Evolutionary conservation across 176 grass and related monocot species (phyloP).

Genomic region (Rhynchospora breviuscula): DNA sequence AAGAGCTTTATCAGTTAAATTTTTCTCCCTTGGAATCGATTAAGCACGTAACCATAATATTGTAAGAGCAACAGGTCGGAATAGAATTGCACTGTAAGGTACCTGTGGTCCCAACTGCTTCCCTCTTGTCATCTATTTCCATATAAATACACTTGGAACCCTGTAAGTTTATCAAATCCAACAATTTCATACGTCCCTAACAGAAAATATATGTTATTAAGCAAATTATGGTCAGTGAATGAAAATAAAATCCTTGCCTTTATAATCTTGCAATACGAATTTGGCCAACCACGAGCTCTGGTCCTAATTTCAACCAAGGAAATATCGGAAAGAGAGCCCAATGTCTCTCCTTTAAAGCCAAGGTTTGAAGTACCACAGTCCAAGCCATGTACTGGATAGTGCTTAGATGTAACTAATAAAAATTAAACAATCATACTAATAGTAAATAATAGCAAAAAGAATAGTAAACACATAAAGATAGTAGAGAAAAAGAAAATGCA

Average conservation of each 20-base stretch:
- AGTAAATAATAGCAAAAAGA: constrained; percentile 15
- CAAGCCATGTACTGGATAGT: not conserved
- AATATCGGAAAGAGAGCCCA: constrained; percentile 83
- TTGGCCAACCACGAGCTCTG: constrained; percentile 79
- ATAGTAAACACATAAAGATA: constrained; percentile 2
- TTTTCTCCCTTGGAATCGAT: not conserved
- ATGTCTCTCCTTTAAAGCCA: constrained; percentile 66
- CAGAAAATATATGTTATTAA: constrained; percentile 23
- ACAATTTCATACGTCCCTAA: not conserved
- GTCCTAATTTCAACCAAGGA: constrained; percentile 89
- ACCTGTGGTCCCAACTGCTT: constrained; percentile 87
- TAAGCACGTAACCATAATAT: not conserved
- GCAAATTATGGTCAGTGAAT: constrained; percentile 25
- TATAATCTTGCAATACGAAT: constrained; percentile 94
- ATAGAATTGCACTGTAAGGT: not conserved
- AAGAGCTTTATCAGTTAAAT: constrained; percentile 14
- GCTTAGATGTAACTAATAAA: not conserved
- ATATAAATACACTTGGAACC: constrained; percentile 82
- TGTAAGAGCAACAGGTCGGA: not conserved
- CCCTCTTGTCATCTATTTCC: constrained; percentile 93
- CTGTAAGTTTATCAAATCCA: constrained; percentile 37
- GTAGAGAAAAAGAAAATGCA: constrained; percentile 13
- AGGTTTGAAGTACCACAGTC: constrained; percentile 26
- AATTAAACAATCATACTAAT: constrained; percentile 24
- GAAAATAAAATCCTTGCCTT: constrained; percentile 44